Conservation (phyloP, 148 eudicot genomes). For the Vaccinium darrowii region DNA sequence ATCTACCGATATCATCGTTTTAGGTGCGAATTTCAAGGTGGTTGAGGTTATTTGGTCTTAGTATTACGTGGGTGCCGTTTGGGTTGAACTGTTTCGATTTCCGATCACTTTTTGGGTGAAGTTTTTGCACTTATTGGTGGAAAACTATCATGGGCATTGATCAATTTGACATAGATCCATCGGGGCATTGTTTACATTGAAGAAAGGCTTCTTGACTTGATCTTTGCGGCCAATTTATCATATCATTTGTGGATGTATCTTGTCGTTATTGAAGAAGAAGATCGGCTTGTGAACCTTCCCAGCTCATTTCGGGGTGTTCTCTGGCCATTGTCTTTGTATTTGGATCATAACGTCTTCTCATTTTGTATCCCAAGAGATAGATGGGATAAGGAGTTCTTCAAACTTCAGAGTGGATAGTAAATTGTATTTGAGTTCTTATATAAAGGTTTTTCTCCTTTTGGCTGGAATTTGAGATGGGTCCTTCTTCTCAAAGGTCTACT, state of each 20-base stretch:
- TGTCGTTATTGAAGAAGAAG: slow-evolving; percentile 15
- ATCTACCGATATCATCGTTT: neutral
- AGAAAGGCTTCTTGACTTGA: slow-evolving; percentile 11
- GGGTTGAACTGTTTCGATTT: neutral
- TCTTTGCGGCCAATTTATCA: neutral
- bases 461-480: slow-evolving; percentile 42
- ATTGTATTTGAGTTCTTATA: neutral
- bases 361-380: slow-evolving; percentile 43
- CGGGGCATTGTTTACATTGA: slow-evolving; percentile 8
- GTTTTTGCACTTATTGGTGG: neutral
- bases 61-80: neutral
- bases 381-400: slow-evolving; percentile 54
- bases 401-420: slow-evolving; percentile 45
- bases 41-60: neutral
- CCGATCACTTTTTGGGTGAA: neutral
- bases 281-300: slow-evolving; percentile 40
- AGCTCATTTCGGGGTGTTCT: slow-evolving; percentile 28
- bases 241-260: slow-evolving; percentile 36
- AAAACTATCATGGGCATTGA: neutral
- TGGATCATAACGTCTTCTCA: slow-evolving; percentile 26
- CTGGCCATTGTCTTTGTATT: slow-evolving; percentile 32
- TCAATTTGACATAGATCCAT: slow-evolving; percentile 9
- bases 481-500: slow-evolving; percentile 62
- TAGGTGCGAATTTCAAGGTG: neutral
- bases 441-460: neutral